These are phyloP conservation scores for Haematococcus lacustris DNA, from an alignment of 139 green algal species.

Conservation along the genomic window DNA sequence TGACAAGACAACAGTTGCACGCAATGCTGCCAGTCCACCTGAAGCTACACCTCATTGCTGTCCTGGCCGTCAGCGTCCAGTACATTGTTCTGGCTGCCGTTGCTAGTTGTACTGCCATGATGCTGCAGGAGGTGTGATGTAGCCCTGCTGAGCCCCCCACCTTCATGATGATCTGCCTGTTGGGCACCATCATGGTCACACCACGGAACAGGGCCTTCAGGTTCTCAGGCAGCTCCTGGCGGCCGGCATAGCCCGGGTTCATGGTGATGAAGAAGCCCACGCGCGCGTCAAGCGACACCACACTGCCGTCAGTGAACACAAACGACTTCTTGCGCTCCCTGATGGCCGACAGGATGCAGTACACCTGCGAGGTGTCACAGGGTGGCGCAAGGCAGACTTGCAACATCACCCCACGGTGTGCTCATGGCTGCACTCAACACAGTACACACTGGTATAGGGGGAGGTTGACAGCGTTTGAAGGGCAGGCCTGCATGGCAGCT, in stretches of 20 bases:
- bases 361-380: slow-evolving; percentile 48
- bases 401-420: not conserved
- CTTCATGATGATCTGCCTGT: slow-evolving; percentile 29
- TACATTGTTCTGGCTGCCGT: too few species aligned
- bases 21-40: too few species aligned
- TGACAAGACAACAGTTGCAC: too few species aligned
- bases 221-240: slow-evolving; percentile 95
- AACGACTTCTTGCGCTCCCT: slow-evolving; percentile 88
- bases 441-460: not conserved
- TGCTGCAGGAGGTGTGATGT: too few species aligned
- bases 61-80: too few species aligned
- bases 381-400: not conserved
- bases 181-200: slow-evolving; percentile 98
- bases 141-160: not conserved
- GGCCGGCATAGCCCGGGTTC: slow-evolving; percentile 82
- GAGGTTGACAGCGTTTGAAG: too few species aligned
- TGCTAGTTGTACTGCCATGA: too few species aligned
- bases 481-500: too few species aligned
- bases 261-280: slow-evolving; percentile 98
- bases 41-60: too few species aligned
- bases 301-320: slow-evolving; percentile 87
- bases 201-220: slow-evolving; percentile 93
- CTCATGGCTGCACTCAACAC: not conserved
- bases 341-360: slow-evolving; percentile 87
- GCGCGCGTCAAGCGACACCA: slow-evolving; percentile 72